Evolutionary conservation across 768 basidiomycete species (phyloP).

Genomic region (Naganishia vishniacii): DNA sequence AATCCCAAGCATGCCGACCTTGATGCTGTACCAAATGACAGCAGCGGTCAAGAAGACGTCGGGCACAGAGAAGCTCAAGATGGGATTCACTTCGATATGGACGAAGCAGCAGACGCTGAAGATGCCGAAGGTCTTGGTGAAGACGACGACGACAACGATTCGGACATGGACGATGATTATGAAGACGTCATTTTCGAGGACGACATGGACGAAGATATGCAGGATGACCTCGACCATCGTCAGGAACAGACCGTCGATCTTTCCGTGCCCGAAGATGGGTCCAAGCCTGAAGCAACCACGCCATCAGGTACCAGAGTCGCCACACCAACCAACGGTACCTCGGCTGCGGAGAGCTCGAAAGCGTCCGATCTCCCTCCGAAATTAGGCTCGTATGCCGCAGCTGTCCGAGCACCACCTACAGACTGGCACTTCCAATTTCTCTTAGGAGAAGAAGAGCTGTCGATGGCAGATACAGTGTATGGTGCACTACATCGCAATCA

Average conservation of each 20-base stretch:
- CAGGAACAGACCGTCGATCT: slow-evolving; percentile 81
- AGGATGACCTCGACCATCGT: slow-evolving; percentile 58
- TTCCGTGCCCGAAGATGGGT: slow-evolving; percentile 77
- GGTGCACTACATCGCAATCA: slow-evolving; percentile 93
- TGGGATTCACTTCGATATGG: slow-evolving; percentile 60
- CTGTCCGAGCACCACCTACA: slow-evolving; percentile 81
- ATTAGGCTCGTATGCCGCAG: slow-evolving; percentile 75
- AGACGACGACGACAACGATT: slow-evolving; percentile 36
- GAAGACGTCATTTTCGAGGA: slow-evolving; percentile 1
- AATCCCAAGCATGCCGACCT: neutral
- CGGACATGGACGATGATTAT: neutral
- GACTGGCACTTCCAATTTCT: slow-evolving; percentile 98
- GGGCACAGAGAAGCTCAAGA: slow-evolving; percentile 64
- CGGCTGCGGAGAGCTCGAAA: slow-evolving; percentile 45
- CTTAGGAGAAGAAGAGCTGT: slow-evolving; percentile 79
- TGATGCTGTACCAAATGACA: neutral
- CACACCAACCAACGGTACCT: slow-evolving; percentile 63
- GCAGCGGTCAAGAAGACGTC: neutral
- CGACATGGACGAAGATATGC: slow-evolving; percentile 76
- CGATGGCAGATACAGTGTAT: slow-evolving; percentile 85
- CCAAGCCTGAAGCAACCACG: slow-evolving; percentile 91
- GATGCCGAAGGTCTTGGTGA: slow-evolving; percentile 33
- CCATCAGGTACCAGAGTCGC: slow-evolving; percentile 91
- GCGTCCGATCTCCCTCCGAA: slow-evolving; percentile 35
- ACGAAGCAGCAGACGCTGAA: slow-evolving; percentile 38